Conservation (phyloP, 1,284 basidiomycete species). For the Sporisorium scitamineum region DNA sequence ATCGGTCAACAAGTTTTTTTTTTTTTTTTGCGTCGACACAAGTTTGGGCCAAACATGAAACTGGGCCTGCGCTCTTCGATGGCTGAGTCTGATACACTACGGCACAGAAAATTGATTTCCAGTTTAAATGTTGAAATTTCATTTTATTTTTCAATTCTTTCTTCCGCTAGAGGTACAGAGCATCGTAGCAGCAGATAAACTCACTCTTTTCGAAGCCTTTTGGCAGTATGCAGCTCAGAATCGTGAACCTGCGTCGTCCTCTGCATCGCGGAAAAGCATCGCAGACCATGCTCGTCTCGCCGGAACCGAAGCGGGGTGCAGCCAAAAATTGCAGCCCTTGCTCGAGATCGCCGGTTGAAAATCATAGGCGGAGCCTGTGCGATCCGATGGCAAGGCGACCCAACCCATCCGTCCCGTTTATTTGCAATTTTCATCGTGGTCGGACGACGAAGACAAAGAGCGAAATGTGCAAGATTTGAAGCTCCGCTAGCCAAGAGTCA, state of each 20-base stretch:
- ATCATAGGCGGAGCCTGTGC: not conserved
- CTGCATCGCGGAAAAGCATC: not conserved
- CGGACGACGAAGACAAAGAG: too few species aligned
- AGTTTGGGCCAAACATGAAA: not conserved
- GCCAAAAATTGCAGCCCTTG: not conserved
- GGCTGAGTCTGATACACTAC: slow-evolving; percentile 6
- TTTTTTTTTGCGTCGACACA: slow-evolving; percentile 2
- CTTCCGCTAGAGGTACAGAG: too few species aligned
- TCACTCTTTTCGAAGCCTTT: too few species aligned
- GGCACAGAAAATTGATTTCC: not conserved
- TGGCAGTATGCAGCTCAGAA: not conserved
- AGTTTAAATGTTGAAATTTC: not conserved
- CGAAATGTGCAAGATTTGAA: too few species aligned
- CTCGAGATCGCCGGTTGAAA: not conserved
- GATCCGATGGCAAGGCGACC: slow-evolving; percentile 3
- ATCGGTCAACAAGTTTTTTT: not conserved
- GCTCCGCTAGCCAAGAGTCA: too few species aligned
- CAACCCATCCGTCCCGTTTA: not conserved
- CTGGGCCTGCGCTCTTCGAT: slow-evolving; percentile 1
- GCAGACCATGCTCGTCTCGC: not conserved
- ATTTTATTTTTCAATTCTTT: not conserved
- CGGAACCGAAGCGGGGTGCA: slow-evolving; percentile 1
- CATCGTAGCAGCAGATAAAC: too few species aligned
- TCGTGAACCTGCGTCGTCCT: slow-evolving; percentile 1
- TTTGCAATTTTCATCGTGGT: not conserved